Base-by-base conservation (phyloP, 345 rosid species). In the Cardamine chenopodiifolia region DNA sequence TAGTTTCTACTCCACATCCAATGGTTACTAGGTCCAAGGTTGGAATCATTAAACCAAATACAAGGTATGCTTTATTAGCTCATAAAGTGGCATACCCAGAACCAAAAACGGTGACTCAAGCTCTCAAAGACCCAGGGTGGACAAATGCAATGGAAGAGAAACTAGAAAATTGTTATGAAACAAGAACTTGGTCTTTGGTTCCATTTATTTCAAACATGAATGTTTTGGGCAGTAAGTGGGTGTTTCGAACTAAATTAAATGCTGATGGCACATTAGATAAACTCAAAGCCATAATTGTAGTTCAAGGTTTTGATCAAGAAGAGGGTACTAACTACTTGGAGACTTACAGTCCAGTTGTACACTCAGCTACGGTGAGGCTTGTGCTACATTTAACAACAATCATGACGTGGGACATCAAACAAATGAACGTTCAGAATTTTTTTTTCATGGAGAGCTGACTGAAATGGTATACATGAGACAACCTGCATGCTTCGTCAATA, bases 351-450 rank as follows among this genome's bases (percentile, higher is more conserved):
- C 50, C 20, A 1, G 50, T 45, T 0, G 20, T 42, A 1, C 1
- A 7, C 5, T 14, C 17, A 0, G 47, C 18, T 0, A 42, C 17
- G 5, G 18, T 42, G 0, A 12, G 15, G 1, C 0, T 13, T 4
- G 15, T 39, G 0, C 14, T 39, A 0, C 44, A 39, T 13, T 0
- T 39, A 0, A 1, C 44, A 3, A 39, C n/a, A 1, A 3, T 39
- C 1, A 39, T 39, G 44, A 12, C 4, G 0, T 39, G n/a, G 44
- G n/a, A 39, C 0, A n/a, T 39, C 0, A 12, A 39, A 0, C 15
- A 39, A 39, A 39, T 39, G n/a, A 6, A 39, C 4, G 44, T 39
- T 0, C n/a, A n/a, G n/a, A n/a, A n/a, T n/a, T n/a, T n/a, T n/a
- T n/a, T n/a, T n/a, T n/a, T n/a, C n/a, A n/a, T n/a, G n/a, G n/a